Percentiles rank a stretch among this genome's conserved stretches.
phyloP scores from a whole-genome alignment of 1,284 basidiomycete genomes.

The Ceratorhiza oryzae-sativae region DNA sequence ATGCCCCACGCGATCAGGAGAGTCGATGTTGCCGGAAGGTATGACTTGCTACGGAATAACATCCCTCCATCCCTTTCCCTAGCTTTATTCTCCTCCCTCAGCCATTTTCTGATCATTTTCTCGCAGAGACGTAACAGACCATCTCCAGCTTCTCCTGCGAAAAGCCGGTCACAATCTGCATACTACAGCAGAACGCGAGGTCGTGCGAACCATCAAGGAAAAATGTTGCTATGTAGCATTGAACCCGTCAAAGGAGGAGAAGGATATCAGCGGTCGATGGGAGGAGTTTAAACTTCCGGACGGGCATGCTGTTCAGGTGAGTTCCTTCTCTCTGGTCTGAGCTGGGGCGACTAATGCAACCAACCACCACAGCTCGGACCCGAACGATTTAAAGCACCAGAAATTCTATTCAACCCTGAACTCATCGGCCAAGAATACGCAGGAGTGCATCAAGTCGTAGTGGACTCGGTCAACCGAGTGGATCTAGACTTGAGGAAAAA shows the following conservation, averaged over 20 bases:
- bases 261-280: constrained; percentile 73
- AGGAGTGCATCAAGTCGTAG: constrained; percentile 95
- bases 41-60: constrained; percentile 46
- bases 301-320: constrained; percentile 89
- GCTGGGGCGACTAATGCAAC: not conserved
- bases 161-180: constrained; percentile 96
- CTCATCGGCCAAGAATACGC: constrained; percentile 95
- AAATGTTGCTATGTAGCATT: constrained; percentile 95
- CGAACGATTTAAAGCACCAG: constrained; percentile 96
- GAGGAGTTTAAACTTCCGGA: constrained; percentile 97
- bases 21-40: constrained; percentile 96
- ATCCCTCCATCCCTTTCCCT: not conserved
- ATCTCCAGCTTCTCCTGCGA: constrained; percentile 91
- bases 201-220: constrained; percentile 98
- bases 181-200: constrained; percentile 96
- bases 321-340: constrained; percentile 45
- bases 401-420: constrained; percentile 98
- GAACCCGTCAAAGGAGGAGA: constrained; percentile 94
- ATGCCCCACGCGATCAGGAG: constrained; percentile 98
- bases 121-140: constrained; percentile 88
- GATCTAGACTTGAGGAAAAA: constrained; percentile 93
- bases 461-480: constrained; percentile 85
- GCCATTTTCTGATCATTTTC: not conserved
- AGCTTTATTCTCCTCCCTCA: not conserved
- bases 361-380: constrained; percentile 73